phyloP scores from a whole-genome alignment of 2,329 filamentous ascomycete genomes.

The Knufia fluminis region DNA sequence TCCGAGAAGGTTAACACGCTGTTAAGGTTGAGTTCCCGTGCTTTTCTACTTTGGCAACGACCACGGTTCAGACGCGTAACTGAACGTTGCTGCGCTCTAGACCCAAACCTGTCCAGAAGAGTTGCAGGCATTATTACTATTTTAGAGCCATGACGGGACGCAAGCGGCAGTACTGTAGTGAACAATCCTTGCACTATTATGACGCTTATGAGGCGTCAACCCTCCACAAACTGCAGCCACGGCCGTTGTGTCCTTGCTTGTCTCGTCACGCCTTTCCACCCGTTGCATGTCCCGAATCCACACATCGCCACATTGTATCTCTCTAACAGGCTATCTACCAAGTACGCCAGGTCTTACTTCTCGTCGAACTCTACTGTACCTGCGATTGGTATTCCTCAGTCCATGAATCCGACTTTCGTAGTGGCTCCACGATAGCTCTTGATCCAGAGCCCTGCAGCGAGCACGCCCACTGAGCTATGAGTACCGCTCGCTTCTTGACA shows the following conservation, averaged over 20 bases:
- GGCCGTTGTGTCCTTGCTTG: not conserved
- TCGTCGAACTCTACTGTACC: not conserved
- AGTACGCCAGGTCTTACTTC: not conserved
- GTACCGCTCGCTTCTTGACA: not conserved
- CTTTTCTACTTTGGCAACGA: no score
- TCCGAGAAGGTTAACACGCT: no score
- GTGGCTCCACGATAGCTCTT: conserved; percentile 1
- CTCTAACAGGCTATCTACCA: not conserved
- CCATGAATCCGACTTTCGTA: not conserved
- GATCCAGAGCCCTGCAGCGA: conserved; percentile 1
- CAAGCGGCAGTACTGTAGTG: no score
- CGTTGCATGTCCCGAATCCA: not conserved
- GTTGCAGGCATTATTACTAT: no score
- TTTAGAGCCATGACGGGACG: no score
- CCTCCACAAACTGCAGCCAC: not conserved
- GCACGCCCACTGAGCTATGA: not conserved
- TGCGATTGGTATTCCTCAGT: not conserved
- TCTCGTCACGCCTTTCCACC: no score
- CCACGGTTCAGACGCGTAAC: no score
- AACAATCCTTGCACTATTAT: no score
- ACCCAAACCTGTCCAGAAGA: no score
- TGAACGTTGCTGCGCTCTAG: no score
- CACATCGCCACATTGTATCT: not conserved
- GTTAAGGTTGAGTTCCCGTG: no score
- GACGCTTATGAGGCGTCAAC: no score